phyloP scores from a whole-genome alignment of 129 eudicot species.

The Flaveria robusta region DNA sequence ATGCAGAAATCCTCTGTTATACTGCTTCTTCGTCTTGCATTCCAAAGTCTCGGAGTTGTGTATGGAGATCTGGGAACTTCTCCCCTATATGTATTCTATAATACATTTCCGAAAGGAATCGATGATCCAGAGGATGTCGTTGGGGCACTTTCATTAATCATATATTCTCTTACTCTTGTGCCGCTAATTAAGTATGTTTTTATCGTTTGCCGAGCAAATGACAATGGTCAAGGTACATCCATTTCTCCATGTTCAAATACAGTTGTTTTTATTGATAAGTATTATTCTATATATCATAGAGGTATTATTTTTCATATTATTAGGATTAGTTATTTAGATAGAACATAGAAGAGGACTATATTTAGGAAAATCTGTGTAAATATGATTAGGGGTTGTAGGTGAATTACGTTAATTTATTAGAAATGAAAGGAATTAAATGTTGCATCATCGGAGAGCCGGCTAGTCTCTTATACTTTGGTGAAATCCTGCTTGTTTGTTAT shows the following conservation, averaged over 20 bases:
- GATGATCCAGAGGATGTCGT: slow-evolving; percentile 45
- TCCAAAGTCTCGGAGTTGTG: slow-evolving; percentile 47
- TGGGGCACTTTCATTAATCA: slow-evolving; percentile 61
- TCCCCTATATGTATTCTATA: slow-evolving; percentile 57
- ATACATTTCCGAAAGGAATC: slow-evolving; percentile 52
- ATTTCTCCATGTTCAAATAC: neutral
- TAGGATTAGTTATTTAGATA: neutral
- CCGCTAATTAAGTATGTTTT: slow-evolving; percentile 51
- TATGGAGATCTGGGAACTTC: slow-evolving; percentile 62
- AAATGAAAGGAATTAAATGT: neutral
- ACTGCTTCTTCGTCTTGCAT: slow-evolving; percentile 72
- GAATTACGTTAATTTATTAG: neutral
- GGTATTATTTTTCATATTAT: neutral
- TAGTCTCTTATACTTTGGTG: neutral
- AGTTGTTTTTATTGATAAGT: neutral
- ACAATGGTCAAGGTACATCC: slow-evolving; percentile 64
- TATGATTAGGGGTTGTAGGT: neutral
- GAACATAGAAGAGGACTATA: neutral
- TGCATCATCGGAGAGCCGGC: neutral
- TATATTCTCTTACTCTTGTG: slow-evolving; percentile 51
- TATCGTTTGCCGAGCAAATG: slow-evolving; percentile 46
- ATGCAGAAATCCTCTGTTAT: slow-evolving; percentile 68
- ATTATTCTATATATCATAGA: neutral
- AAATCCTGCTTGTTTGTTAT: neutral
- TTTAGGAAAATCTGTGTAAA: neutral